phyloP scores from a whole-genome alignment of 139 green algal genomes.

The Pseudopediastrum boryanum region DNA sequence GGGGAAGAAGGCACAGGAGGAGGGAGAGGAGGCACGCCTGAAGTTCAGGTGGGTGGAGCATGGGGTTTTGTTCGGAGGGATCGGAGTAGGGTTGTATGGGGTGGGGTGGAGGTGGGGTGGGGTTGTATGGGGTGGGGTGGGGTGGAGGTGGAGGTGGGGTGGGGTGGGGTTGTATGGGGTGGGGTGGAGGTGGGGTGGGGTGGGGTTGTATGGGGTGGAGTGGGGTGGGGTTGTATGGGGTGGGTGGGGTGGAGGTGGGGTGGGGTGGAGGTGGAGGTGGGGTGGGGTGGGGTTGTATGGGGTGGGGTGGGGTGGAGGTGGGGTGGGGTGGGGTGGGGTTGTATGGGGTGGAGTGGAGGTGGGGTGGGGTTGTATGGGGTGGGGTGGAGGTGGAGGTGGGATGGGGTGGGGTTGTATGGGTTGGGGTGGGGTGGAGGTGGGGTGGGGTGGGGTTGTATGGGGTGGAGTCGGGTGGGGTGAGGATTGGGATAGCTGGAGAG shows the following conservation, averaged over 20 bases:
- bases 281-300: neutral
- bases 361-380: neutral
- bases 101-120: neutral
- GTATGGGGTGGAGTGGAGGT: neutral
- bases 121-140: neutral
- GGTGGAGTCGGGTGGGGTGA: neutral
- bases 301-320: neutral
- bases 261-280: neutral
- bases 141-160: neutral
- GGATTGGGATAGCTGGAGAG: neutral
- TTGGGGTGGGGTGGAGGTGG: neutral
- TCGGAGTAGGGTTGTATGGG: neutral
- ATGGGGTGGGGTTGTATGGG: neutral
- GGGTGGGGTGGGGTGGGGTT: neutral
- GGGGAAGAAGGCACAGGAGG: constrained; percentile 50
- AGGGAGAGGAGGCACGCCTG: constrained; percentile 46
- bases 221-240: neutral
- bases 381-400: neutral
- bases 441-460: neutral
- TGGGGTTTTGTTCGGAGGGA: too few species aligned
- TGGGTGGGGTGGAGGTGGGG: too few species aligned
- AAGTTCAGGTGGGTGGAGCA: constrained; percentile 36
- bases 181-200: neutral
- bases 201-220: neutral
- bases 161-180: neutral